Percentiles rank a stretch among this genome's conserved stretches.
These are phyloP conservation scores for Kodamaea derodonti DNA, from an alignment of 1,139 yeast species.

Conservation along the genomic window DNA sequence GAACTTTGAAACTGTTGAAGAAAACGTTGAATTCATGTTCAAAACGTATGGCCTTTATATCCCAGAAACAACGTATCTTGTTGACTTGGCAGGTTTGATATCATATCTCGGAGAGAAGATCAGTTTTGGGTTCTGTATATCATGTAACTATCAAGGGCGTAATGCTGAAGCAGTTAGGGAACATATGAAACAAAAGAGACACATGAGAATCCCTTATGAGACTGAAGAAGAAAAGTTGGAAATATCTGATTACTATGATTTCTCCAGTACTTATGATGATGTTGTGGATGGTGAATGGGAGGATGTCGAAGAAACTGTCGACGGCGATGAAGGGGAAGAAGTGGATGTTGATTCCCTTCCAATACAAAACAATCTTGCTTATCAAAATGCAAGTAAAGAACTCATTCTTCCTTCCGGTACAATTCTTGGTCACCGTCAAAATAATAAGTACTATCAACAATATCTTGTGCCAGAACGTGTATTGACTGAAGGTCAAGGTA, in stretches of 20 bases:
- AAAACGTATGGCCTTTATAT: conserved; percentile 76
- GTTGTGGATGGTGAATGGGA: conserved; percentile 34
- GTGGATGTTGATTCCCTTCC: conserved; percentile 15
- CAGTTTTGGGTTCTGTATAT: conserved; percentile 81
- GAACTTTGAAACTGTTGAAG: conserved; percentile 41
- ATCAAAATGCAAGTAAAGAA: conserved; percentile 63
- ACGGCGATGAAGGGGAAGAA: conserved; percentile 14
- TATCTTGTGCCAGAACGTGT: conserved; percentile 71
- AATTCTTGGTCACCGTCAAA: conserved; percentile 84
- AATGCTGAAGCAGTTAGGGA: conserved; percentile 84
- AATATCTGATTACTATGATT: conserved; percentile 83
- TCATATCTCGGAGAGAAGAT: conserved; percentile 76
- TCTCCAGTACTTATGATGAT: conserved; percentile 56
- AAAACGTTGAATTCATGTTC: conserved; percentile 73
- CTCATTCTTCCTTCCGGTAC: conserved; percentile 83
- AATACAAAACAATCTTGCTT: conserved; percentile 23
- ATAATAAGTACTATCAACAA: conserved; percentile 78
- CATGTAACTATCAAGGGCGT: conserved; percentile 81
- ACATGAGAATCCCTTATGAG: conserved; percentile 87
- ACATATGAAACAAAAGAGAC: conserved; percentile 83
- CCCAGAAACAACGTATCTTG: conserved; percentile 73
- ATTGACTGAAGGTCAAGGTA: conserved; percentile 86
- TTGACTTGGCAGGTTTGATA: conserved; percentile 68
- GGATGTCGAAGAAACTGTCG: conserved; percentile 30
- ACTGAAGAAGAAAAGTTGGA: conserved; percentile 74